Evolutionary conservation across 768 basidiomycete genomes (phyloP).

Genomic region (Rubroboletus pulcherrimus): DNA sequence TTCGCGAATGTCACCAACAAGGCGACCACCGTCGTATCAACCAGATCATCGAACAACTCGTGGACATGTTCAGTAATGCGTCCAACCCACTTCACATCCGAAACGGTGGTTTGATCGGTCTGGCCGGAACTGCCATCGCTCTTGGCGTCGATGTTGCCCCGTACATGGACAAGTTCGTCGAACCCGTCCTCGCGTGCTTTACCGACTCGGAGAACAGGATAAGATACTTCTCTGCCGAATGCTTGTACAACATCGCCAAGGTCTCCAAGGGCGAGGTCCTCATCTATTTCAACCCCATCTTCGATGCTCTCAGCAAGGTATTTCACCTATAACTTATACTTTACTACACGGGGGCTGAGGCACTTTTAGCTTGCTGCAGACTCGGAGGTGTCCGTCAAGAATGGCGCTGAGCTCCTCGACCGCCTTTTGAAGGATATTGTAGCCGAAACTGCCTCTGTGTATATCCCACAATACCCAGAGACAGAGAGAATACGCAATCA

Average conservation of each 20-base stretch:
- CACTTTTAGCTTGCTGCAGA: conserved; percentile 83
- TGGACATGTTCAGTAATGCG: conserved; percentile 86
- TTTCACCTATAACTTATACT: conserved; percentile 15
- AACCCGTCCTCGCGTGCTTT: conserved; percentile 86
- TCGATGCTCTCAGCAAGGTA: conserved; percentile 96
- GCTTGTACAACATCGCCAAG: conserved; percentile 96
- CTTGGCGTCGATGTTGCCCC: conserved; percentile 89
- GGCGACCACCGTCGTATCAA: conserved; percentile 78
- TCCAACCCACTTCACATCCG: conserved; percentile 83
- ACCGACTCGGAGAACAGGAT: conserved; percentile 92
- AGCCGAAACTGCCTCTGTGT: conserved; percentile 91
- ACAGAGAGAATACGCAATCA: conserved; percentile 59
- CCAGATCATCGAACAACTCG: conserved; percentile 89
- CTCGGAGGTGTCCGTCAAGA: conserved; percentile 94
- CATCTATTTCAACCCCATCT: conserved; percentile 97
- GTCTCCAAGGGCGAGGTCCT: conserved; percentile 96
- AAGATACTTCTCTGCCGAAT: conserved; percentile 96
- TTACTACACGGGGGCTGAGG: conserved; percentile 9
- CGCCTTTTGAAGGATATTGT: conserved; percentile 98
- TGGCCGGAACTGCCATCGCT: conserved; percentile 96
- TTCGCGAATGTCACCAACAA: conserved; percentile 81
- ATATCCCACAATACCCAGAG: conserved; percentile 84
- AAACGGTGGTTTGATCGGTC: conserved; percentile 93
- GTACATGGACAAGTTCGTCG: conserved; percentile 91
- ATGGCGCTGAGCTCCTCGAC: conserved; percentile 95